Conservation (phyloP, 257 asterid species). For the Solanum ossicruentum region DNA sequence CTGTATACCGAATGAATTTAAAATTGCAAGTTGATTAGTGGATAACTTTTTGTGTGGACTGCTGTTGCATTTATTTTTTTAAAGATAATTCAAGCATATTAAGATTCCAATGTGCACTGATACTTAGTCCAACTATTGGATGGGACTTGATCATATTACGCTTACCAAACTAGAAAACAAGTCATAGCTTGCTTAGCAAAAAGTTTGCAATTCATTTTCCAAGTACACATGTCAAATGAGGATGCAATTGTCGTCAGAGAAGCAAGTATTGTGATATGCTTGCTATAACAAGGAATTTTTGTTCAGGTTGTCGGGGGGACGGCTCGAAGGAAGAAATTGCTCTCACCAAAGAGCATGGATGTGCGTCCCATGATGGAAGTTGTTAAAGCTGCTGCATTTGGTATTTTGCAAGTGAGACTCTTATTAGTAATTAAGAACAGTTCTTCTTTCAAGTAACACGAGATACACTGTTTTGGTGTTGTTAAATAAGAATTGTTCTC, state of each 20-base stretch:
- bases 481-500: background rate
- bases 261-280: background rate
- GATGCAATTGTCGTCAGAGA: background rate
- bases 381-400: slow-evolving; percentile 88
- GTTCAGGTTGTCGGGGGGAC: slow-evolving; percentile 85
- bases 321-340: slow-evolving; percentile 84
- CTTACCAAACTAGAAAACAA: background rate
- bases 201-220: background rate
- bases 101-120: background rate
- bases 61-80: background rate
- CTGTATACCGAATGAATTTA: background rate
- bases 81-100: background rate
- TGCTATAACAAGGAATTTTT: background rate
- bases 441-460: background rate
- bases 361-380: slow-evolving; percentile 99
- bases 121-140: background rate
- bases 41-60: background rate
- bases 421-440: background rate
- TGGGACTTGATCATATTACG: background rate
- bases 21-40: background rate
- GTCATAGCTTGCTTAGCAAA: background rate
- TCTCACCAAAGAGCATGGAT: slow-evolving; percentile 92
- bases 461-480: background rate
- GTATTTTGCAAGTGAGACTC: slow-evolving; percentile 66
- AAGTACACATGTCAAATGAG: background rate